Evolutionary conservation across 75 land plant species (phyloP).

Genomic region (Adiantum capillusveneris): DNA sequence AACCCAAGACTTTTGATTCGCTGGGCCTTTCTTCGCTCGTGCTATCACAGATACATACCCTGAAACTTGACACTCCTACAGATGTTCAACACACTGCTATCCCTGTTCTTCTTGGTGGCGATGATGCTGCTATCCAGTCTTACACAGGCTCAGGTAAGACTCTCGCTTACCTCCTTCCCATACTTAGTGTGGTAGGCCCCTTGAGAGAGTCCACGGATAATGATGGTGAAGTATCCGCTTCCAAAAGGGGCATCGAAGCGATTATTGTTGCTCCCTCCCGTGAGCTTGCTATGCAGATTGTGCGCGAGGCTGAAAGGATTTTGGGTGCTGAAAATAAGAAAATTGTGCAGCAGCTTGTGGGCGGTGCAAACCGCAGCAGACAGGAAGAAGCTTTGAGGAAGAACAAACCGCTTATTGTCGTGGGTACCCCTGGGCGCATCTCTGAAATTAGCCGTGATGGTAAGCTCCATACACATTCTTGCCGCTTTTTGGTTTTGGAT

Average conservation of each 20-base stretch:
- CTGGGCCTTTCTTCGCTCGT: constrained; percentile 54
- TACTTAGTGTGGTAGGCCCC: constrained; percentile 70
- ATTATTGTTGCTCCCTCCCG: constrained; percentile 92
- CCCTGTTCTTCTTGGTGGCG: constrained; percentile 53
- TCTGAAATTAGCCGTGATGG: constrained; percentile 88
- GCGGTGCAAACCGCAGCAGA: constrained; percentile 79
- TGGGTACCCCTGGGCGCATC: constrained; percentile 93
- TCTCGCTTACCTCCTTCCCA: constrained; percentile 86
- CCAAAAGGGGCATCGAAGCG: constrained; percentile 58
- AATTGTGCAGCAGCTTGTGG: constrained; percentile 87
- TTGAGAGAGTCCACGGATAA: constrained; percentile 20
- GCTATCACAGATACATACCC: constrained; percentile 47
- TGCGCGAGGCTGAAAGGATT: constrained; percentile 75
- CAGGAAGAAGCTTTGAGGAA: constrained; percentile 88
- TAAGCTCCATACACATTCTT: constrained; percentile 87
- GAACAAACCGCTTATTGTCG: constrained; percentile 83
- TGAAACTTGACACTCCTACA: constrained; percentile 56
- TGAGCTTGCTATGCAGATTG: constrained; percentile 96
- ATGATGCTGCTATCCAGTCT: constrained; percentile 95
- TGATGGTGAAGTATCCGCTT: not conserved
- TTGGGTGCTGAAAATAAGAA: constrained; percentile 61
- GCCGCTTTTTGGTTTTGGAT: constrained; percentile 80
- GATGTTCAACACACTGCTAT: constrained; percentile 80
- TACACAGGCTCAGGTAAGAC: constrained; percentile 98
- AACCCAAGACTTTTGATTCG: constrained; percentile 62